Evolutionary conservation across 495 filamentous ascomycete species (phyloP), one percentile per base, ranked within the genome.

Genomic region (Cryomyces minteri): DNA sequence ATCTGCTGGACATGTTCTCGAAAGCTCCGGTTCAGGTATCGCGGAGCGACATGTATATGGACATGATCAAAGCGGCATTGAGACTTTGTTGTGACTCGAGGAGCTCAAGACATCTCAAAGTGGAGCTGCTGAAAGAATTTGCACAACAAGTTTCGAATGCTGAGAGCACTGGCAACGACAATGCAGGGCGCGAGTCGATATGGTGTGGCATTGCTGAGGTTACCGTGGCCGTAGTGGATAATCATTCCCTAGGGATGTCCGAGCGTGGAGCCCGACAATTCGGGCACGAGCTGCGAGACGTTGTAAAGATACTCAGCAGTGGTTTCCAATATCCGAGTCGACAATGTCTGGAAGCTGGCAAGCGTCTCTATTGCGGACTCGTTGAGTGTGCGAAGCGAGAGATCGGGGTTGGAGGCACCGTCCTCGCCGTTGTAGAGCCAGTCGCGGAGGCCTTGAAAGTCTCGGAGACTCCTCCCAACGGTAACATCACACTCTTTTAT

Each of bases 351-450:
- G 18, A 25, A 25, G 18, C 18, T 25, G 18, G 18, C 18, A 25
- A 25, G 18, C 18, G 1, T 10, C 58, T 92, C 0, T 73, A 84
- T 41, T 61, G 68, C 8, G 61, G 67, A 2, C 67, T 83, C 12
- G 62, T 72, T 10, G 62, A 64, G n/a, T 68, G 71, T 41, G 71
- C 80, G 8, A 69, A 67, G 41, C 62, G 65, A 6, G 80, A 88
- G 48, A 72, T 73, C 37, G 82, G 84, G 5, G 75, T 82, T 47
- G 69, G 67, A 5, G 73, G 70, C 2, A 65, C 77, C 25, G 70
- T 74, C 4, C 63, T 74, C 14, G 67, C 73, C 30, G 66, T 82
- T 9, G 64, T 85, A 30, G 84, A 88, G 46, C 84, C 84, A 7
- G 56, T 94, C 18, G 73, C 83, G 4, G 75, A 74, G 41, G 54